Evolutionary conservation across 441 rosid genomes (phyloP).

Genomic region (Populus hybrid): DNA sequence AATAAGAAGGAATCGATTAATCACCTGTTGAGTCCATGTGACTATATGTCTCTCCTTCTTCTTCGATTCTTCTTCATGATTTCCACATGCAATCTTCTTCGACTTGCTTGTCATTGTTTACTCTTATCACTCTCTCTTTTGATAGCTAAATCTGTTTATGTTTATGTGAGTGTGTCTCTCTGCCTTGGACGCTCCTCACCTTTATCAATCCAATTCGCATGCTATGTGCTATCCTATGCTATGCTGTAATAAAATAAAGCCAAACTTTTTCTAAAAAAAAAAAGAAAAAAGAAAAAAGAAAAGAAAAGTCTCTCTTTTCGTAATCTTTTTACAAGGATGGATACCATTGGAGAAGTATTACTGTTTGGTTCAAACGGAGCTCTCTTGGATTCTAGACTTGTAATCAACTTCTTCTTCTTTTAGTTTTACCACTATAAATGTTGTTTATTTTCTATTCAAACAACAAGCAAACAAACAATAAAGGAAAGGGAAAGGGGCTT

Average conservation of each 20-base stretch:
- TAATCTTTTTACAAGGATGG: neutral
- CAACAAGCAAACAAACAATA: neutral
- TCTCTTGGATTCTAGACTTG: conserved; percentile 12
- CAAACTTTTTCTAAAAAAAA: neutral
- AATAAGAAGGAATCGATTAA: neutral
- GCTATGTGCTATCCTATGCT: neutral
- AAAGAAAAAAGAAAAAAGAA: conserved; percentile 17
- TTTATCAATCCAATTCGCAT: conserved; percentile 36
- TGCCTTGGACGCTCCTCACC: conserved; percentile 55
- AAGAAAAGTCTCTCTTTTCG: conserved; percentile 7
- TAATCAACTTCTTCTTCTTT: conserved; percentile 21
- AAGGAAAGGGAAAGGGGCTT: neutral
- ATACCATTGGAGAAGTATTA: conserved; percentile 8
- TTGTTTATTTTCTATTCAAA: neutral
- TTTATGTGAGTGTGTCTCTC: neutral
- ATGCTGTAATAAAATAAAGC: conserved; percentile 25
- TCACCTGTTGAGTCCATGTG: conserved; percentile 85
- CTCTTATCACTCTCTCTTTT: neutral
- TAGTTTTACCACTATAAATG: conserved; percentile 29
- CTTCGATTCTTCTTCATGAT: conserved; percentile 58
- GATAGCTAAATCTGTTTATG: neutral
- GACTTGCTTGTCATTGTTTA: conserved; percentile 40
- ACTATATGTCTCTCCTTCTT: conserved; percentile 98
- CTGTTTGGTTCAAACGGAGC: conserved; percentile 48
- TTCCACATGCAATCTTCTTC: conserved; percentile 35